Evolutionary conservation across 2,329 filamentous ascomycete genomes (phyloP), one percentile per base, ranked within the genome.

Genomic region (Penicillium polonicum): DNA sequence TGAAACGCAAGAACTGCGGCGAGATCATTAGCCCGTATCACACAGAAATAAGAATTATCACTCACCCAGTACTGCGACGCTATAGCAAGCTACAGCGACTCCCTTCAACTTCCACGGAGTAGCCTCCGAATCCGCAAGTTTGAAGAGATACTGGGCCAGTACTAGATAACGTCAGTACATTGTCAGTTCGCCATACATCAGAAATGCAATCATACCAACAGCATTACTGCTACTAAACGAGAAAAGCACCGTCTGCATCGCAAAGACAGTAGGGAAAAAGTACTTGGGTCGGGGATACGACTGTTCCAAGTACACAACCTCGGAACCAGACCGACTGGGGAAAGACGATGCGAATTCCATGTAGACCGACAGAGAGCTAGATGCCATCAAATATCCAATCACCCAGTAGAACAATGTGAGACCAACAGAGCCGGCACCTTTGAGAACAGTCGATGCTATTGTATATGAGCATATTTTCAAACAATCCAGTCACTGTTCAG

Each of bases 221-320:
- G 85, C 80, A 68, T 89, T 89, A 41, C 84, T 83, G 62, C 84
- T 87, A 61, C 83, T 84, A 61, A 89, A 89, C 0, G 86, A 88
- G 4, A 89, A 73, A 1, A 87, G 69, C 2, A 89, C 84, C 0
- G 82, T 80, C 66, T 87, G 84, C 3, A 88, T 81, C 0, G 87
- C 87, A 67, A 87, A 89, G 0, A 84, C 78, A 0, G 84, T 83
- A 0, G 86, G 85, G 48, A 89, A 84, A 59, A 89, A 80, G 66
- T 85, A 87, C 54, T 79, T 82, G 0, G 87, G 87, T 1, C 84
- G 79, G 1, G 86, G 86, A 60, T 82, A 90, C 0, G 85, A 83
- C 65, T 89, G 87, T 63, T 89, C 87, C 0, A 89, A 78, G 62
- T 88, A 89, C 0, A 87, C 86, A 0, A 87, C 86, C 64, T 89